Base-by-base conservation (phyloP, 2,329 filamentous ascomycete species). In the Moelleriella libera region DNA sequence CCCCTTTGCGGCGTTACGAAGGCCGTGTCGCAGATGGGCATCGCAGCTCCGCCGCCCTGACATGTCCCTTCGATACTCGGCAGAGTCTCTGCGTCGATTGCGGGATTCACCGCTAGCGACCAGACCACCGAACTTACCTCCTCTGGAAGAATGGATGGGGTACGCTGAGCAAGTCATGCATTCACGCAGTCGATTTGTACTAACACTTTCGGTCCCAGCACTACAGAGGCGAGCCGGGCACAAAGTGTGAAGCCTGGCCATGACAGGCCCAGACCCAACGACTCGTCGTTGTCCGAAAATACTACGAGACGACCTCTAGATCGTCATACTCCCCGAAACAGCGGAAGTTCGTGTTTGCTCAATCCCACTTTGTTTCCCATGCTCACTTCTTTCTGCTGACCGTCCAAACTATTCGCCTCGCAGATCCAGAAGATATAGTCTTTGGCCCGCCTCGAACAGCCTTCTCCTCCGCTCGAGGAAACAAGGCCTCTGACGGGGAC, bases 71-170 rank as follows among this genome's bases (percentile, higher is more conserved):
- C 76, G 79, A 71, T 96, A 96, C 65, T 76, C 84, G 52, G 73
- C 78, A 65, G 85, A 89, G 53, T 76, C 85, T 66, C 73, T 97
- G 56, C 71, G 88, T 58, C 74, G 75, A 63, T 71, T 97, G 58
- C 79, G 83, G 66, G 74, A 83, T 50, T 96, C 90, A 53, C 88
- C 88, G 54, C 72, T 95, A 63, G 88, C 88, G 60, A 70, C 76
- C 57, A 94, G 86, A 66, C 90, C 90, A 44, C 71, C 82, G 53
- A 77, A 75, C 53, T 75, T 96, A 43, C 89, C 88, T 54, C 84
- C 88, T 30, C 77, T 83, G 53, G 88, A 94, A 68, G 87, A 94
- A 71, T 97, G 89, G 89, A 94, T 96, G 88, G 88, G 90, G 85
- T 94, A 72, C 61, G 78, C 66, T 43, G 10, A 43, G 41, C 45